These are phyloP conservation scores for Dalbergia oliveri DNA, from an alignment of 306 rosid genomes.

Conservation along the genomic window DNA sequence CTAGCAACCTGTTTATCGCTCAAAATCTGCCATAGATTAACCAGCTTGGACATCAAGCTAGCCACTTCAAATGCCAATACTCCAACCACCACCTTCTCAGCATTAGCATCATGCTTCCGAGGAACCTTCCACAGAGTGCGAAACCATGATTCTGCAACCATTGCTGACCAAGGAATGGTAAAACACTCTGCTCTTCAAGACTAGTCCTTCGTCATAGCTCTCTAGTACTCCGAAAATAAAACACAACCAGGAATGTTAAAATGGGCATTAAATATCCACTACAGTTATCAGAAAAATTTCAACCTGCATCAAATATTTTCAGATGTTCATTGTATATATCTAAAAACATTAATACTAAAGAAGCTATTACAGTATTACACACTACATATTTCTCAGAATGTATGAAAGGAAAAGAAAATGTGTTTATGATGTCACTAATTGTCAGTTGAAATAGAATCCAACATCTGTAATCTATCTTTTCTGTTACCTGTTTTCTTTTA, in stretches of 20 bases:
- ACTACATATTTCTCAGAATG: background rate
- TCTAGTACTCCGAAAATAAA: conserved; percentile 38
- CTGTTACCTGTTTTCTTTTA: conserved; percentile 31
- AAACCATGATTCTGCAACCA: conserved; percentile 82
- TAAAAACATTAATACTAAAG: background rate
- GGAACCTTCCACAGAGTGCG: conserved; percentile 88
- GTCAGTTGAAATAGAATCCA: conserved; percentile 7
- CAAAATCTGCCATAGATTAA: conserved; percentile 80
- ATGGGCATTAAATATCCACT: conserved; percentile 7
- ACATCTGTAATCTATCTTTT: background rate
- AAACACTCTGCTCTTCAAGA: conserved; percentile 38
- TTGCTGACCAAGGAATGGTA: conserved; percentile 34
- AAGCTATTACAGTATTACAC: background rate
- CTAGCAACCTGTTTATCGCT: conserved; percentile 69
- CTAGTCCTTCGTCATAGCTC: conserved; percentile 36
- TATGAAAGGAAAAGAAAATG: conserved; percentile 24
- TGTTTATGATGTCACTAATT: conserved; percentile 9
- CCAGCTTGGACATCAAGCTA: conserved; percentile 89
- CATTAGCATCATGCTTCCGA: conserved; percentile 69
- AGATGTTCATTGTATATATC: conserved; percentile 26
- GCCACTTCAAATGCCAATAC: conserved; percentile 95
- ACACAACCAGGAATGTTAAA: conserved; percentile 27
- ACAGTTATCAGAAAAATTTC: conserved; percentile 30
- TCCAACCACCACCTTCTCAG: conserved; percentile 68
- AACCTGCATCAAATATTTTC: conserved; percentile 1